Conservation (phyloP, 148 eudicot genomes). For the Mesembryanthemum crystallinum region DNA sequence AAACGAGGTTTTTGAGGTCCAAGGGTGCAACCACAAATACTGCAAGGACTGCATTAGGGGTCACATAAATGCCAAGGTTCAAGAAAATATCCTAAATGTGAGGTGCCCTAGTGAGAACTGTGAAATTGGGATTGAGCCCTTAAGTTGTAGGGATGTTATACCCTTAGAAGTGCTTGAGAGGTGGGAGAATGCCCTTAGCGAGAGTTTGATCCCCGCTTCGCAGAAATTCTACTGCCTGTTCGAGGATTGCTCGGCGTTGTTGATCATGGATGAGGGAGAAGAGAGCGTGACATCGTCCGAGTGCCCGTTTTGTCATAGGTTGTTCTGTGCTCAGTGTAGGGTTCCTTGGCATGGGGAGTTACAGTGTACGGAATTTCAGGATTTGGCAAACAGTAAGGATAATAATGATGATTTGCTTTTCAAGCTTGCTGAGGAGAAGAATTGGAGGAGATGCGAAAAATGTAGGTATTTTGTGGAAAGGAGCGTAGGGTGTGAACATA, state of each 20-base stretch:
- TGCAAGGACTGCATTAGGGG: not conserved
- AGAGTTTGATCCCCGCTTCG: constrained; percentile 14
- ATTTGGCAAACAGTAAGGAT: too few relatives aligned
- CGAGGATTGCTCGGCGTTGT: constrained; percentile 35
- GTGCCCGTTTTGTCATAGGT: constrained; percentile 34
- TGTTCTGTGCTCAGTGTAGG: constrained; percentile 35
- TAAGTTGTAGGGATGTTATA: constrained; percentile 12
- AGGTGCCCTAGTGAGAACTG: constrained; percentile 32
- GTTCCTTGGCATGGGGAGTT: constrained; percentile 31
- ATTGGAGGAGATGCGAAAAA: too few relatives aligned
- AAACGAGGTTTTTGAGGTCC: not conserved
- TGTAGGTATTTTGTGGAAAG: too few relatives aligned
- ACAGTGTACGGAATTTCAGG: not conserved
- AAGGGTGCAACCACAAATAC: not conserved
- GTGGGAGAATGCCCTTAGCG: constrained; percentile 24
- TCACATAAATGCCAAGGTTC: constrained; percentile 9
- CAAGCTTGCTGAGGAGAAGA: too few relatives aligned
- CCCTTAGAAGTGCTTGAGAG: constrained; percentile 21
- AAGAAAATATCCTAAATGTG: constrained; percentile 17
- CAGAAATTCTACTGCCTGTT: constrained; percentile 35
- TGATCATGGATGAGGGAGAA: constrained; percentile 19
- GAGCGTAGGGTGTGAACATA: too few relatives aligned
- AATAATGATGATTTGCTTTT: too few relatives aligned
- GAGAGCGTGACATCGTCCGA: constrained; percentile 17
- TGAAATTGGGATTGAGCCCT: constrained; percentile 8